Conservation (phyloP, 345 rosid species). For the Ricinus communis region DNA sequence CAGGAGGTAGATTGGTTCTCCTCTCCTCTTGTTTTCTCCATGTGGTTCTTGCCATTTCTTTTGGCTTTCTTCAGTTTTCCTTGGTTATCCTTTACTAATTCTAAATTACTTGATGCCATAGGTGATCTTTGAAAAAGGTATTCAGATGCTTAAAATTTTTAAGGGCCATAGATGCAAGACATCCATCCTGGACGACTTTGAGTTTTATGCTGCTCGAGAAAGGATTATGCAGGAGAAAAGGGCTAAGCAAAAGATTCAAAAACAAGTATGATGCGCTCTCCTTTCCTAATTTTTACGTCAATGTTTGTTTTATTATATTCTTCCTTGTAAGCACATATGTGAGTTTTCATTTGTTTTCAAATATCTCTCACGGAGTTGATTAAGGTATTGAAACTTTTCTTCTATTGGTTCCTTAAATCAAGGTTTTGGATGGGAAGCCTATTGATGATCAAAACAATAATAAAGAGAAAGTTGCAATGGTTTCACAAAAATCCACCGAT, state of each 20-base stretch:
- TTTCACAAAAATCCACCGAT: constrained; percentile 17
- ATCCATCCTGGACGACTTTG: constrained; percentile 31
- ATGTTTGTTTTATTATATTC: neutral
- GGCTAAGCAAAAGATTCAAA: constrained; percentile 42
- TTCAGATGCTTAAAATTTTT: constrained; percentile 26
- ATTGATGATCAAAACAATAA: constrained; percentile 13
- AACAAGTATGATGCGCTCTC: constrained; percentile 41
- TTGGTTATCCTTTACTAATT: neutral
- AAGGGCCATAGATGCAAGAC: constrained; percentile 24
- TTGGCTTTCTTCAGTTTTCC: neutral
- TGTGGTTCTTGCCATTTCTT: neutral
- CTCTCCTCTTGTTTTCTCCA: constrained; percentile 2
- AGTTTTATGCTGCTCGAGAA: constrained; percentile 28
- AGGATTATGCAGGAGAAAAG: constrained; percentile 28
- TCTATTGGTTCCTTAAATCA: neutral
- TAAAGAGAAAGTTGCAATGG: neutral
- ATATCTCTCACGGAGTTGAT: neutral
- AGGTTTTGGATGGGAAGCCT: constrained; percentile 33
- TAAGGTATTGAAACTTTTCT: neutral
- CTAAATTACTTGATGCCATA: neutral
- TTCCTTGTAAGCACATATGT: neutral
- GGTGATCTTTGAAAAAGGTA: constrained; percentile 28
- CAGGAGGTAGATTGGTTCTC: constrained; percentile 55
- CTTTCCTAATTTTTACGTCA: neutral
- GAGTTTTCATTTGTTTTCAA: neutral